Evolutionary conservation across 2,329 filamentous ascomycete species (phyloP), one percentile per base, ranked within the genome.

Genomic region (Pyrenochaeta sp.): DNA sequence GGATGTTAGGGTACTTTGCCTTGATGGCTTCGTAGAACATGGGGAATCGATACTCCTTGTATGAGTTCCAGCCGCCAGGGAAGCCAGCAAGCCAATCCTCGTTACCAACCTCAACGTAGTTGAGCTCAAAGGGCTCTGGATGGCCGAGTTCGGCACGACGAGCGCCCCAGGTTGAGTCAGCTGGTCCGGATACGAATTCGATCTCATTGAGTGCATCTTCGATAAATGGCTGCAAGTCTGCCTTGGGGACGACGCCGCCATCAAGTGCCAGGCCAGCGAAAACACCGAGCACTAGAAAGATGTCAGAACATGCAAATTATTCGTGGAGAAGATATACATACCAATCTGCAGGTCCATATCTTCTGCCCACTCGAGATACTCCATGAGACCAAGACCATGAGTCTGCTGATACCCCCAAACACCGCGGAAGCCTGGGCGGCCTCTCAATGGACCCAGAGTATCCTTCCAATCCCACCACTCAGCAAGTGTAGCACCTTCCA

Each of bases 281-380:
- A 12, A 82, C 75, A 14, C 63, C 80, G 15, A 82, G 52, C 4
- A 72, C 66, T 62, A 36, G 1, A 11, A 29, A 12, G 2, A n/a
- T 32, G 39, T 60, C 63, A 67, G 54, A 29, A 65, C 46, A 39
- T 52, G 59, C 9, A 32, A 27, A 27, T 20, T 45, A 12, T 9
- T 42, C 33, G 21, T 50, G 49, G 39, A 53, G 41, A 7, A 21
- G 14, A 36, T 17, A 32, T 17, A 15, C 62, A 45, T 55, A 62
- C 67, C 58, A 18, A 71, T 77, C 45, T 80, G 74, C 42, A 81
- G 69, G 17, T 67, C 66, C 61, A 81, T 75, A 35, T 81, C 78
- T 41, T 81, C 77, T 45, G 75, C 76, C 78, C 79, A 81, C 27
- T 80, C 68, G 30, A 81, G 76, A 54, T 81, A 82, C 56, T 82